Evolutionary conservation across 257 asterid genomes (phyloP).

Genomic region (Plectranthus barbatus): DNA sequence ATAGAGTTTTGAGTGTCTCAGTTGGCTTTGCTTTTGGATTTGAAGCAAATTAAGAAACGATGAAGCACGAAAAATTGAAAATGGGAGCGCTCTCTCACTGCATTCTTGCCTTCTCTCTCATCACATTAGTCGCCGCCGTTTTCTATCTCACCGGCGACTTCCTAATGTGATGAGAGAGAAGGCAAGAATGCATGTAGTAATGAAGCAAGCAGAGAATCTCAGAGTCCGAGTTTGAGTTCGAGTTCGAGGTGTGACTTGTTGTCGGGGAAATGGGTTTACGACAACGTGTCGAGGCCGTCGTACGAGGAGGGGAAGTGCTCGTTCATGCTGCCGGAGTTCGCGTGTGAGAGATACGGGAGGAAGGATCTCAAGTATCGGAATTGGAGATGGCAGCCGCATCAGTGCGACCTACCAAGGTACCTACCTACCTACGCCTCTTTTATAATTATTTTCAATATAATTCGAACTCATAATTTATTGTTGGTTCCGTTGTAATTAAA

Average conservation of each 20-base stretch:
- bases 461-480: not conserved
- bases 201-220: not conserved
- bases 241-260: constrained; percentile 19
- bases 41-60: not conserved
- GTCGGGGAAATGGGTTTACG: constrained; percentile 61
- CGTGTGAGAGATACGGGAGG: constrained; percentile 57
- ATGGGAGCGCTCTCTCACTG: not conserved
- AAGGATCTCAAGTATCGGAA: constrained; percentile 43
- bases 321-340: constrained; percentile 35
- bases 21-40: not conserved
- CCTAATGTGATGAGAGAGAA: not conserved
- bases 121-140: not conserved
- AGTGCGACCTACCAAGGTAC: constrained; percentile 67
- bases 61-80: constrained; percentile 7
- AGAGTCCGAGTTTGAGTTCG: not conserved
- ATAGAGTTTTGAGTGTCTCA: no score
- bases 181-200: not conserved
- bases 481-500: not conserved
- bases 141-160: not conserved
- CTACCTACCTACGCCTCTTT: no score
- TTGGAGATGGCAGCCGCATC: constrained; percentile 78
- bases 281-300: constrained; percentile 38
- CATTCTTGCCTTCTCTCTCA: constrained; percentile 3
- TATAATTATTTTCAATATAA: no score
- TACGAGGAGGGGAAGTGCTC: constrained; percentile 50